A percentile compares a stretch with the other conserved stretches of the same genome.
Evolutionary conservation across 2,329 filamentous ascomycete species (phyloP).

Genomic region (Cyanodermella asteris): DNA sequence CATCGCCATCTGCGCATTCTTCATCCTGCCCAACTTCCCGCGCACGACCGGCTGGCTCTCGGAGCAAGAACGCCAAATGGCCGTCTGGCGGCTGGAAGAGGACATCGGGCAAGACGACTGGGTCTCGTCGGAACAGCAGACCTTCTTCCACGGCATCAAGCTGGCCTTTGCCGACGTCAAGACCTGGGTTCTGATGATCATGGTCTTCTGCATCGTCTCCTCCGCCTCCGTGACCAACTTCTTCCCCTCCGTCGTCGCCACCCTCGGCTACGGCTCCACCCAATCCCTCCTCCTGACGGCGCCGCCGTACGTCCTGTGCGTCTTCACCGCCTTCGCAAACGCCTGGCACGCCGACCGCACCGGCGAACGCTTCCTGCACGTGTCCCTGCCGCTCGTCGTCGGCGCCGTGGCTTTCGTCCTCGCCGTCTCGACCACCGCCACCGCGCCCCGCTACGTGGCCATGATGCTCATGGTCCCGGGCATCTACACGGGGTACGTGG

Average conservation of each 20-base stretch:
- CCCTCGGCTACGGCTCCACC: slow-evolving; percentile 39
- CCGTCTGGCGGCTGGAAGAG: slow-evolving; percentile 38
- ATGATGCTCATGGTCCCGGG: slow-evolving; percentile 53
- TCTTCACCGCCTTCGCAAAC: slow-evolving; percentile 40
- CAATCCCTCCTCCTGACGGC: slow-evolving; percentile 24
- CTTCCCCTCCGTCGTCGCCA: slow-evolving; percentile 48
- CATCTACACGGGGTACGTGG: slow-evolving; percentile 44
- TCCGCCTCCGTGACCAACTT: slow-evolving; percentile 43
- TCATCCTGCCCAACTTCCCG: slow-evolving; percentile 47
- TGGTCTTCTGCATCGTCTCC: slow-evolving; percentile 35
- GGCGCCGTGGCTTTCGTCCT: slow-evolving; percentile 45
- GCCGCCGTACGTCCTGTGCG: slow-evolving; percentile 28
- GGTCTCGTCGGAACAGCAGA: slow-evolving; percentile 29
- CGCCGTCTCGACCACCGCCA: slow-evolving; percentile 37
- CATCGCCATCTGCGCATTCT: slow-evolving; percentile 28
- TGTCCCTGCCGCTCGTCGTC: slow-evolving; percentile 38
- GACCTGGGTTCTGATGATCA: slow-evolving; percentile 35
- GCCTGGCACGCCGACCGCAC: slow-evolving; percentile 51
- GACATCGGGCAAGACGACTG: slow-evolving; percentile 41
- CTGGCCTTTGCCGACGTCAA: slow-evolving; percentile 22
- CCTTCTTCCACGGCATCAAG: slow-evolving; percentile 31
- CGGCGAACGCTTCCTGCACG: slow-evolving; percentile 49
- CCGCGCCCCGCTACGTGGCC: slow-evolving; percentile 41
- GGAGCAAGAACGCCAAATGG: slow-evolving; percentile 34
- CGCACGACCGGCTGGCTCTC: slow-evolving; percentile 37